Percentiles rank a stretch among this genome's conserved stretches.
Evolutionary conservation across 176 grass and related monocot genomes (phyloP).

Genomic region (Puya raimondii): DNA sequence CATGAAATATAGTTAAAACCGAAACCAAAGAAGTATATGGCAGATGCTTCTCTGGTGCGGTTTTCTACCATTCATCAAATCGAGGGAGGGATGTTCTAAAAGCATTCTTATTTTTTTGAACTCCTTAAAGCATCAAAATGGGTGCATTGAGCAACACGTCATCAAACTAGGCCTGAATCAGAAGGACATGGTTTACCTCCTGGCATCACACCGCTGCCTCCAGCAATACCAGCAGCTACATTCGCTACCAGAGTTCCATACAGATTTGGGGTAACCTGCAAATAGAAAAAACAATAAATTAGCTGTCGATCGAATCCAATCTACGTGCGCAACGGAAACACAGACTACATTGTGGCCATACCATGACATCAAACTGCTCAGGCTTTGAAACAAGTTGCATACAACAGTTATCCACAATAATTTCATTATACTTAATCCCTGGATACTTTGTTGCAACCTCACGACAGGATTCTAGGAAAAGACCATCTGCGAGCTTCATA

Average conservation of each 20-base stretch:
- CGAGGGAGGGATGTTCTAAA: too few species aligned
- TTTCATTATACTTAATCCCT: constrained; percentile 85
- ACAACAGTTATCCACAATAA: constrained; percentile 93
- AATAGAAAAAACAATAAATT: constrained; percentile 23
- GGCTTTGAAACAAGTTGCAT: constrained; percentile 98
- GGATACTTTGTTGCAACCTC: constrained; percentile 86
- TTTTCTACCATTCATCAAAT: too few species aligned
- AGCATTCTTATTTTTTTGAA: too few species aligned
- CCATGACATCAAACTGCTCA: constrained; percentile 92
- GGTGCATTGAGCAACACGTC: neutral
- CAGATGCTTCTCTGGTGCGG: too few species aligned
- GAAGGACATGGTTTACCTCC: constrained; percentile 43
- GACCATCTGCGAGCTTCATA: constrained; percentile 97
- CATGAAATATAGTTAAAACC: too few species aligned
- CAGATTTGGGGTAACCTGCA: constrained; percentile 95
- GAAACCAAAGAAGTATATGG: too few species aligned
- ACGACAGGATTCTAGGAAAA: constrained; percentile 93
- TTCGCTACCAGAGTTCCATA: constrained; percentile 97
- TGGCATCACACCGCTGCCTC: constrained; percentile 93
- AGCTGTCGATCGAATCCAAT: constrained; percentile 5
- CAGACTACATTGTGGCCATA: constrained; percentile 23
- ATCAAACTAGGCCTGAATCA: neutral
- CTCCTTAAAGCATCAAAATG: neutral
- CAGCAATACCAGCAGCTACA: constrained; percentile 91
- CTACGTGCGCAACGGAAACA: neutral